A percentile compares a stretch with the other conserved stretches of the same genome.
These are phyloP conservation scores for Annona squamosa DNA, from an alignment of 164 flowering plant species.

Conservation along the genomic window DNA sequence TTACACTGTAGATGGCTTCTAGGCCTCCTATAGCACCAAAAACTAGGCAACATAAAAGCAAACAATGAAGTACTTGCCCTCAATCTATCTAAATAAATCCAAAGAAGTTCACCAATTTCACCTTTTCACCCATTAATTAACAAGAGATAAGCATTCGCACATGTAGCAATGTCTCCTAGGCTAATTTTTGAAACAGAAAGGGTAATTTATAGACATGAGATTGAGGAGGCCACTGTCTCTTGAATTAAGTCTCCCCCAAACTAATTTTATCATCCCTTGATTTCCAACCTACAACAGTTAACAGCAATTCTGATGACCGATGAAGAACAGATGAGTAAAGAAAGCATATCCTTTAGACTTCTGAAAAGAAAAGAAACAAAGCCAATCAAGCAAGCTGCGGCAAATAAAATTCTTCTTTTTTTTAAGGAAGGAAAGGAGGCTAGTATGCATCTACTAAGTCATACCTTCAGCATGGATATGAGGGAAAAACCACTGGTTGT, in stretches of 20 bases:
- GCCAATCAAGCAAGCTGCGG: background rate
- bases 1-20: no score
- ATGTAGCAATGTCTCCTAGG: no score
- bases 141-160: no score
- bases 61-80: no score
- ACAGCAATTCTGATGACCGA: background rate
- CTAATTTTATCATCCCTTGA: background rate
- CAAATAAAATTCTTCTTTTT: background rate
- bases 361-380: background rate
- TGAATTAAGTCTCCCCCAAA: background rate
- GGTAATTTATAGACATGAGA: background rate
- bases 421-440: background rate
- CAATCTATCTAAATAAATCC: no score
- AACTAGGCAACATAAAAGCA: no score
- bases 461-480: constrained; percentile 61
- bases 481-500: constrained; percentile 37
- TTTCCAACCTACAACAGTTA: background rate
- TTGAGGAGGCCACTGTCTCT: background rate
- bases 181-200: no score
- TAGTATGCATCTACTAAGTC: background rate
- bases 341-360: background rate
- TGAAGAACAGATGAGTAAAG: background rate
- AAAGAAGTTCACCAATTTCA: no score
- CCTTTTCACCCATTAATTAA: no score
- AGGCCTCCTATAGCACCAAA: no score